phyloP scores from a whole-genome alignment of 257 asterid species.

The Rubia yunnanensis region DNA sequence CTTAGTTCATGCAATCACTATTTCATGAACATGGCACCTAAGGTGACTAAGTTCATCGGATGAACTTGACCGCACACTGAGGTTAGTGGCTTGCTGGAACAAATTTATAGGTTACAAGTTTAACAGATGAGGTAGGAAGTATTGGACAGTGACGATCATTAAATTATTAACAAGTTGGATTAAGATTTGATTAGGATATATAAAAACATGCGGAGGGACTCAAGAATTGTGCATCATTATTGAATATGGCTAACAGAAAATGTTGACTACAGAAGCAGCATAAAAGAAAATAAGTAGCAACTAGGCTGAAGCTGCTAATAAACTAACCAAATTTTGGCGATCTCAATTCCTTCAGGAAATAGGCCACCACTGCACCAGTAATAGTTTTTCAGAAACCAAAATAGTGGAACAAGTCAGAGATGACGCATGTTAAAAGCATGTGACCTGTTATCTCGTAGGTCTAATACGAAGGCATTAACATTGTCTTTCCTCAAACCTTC shows the following conservation, averaged over 20 bases:
- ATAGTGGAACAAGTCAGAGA: not conserved
- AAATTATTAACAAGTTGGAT: not conserved
- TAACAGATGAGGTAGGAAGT: not conserved
- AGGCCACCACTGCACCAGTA: slow-evolving; percentile 83
- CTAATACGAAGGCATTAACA: slow-evolving; percentile 78
- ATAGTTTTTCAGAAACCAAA: slow-evolving; percentile 22
- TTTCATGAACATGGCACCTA: not conserved
- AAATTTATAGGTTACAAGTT: not conserved
- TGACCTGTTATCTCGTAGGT: slow-evolving; percentile 96
- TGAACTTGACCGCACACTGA: not conserved
- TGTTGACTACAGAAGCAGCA: not conserved
- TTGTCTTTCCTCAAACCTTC: slow-evolving; percentile 68
- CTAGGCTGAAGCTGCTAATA: not conserved
- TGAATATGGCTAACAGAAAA: slow-evolving; percentile 1
- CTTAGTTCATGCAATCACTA: not conserved
- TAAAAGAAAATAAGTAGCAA: not conserved
- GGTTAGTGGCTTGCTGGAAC: not conserved
- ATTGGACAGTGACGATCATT: not conserved
- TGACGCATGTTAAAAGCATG: slow-evolving; percentile 20
- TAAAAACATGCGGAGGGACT: not conserved
- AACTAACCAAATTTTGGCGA: slow-evolving; percentile 96
- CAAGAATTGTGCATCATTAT: not conserved
- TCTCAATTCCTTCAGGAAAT: slow-evolving; percentile 98
- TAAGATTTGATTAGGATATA: not conserved
- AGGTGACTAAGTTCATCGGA: not conserved